Evolutionary conservation across 2,329 filamentous ascomycete species (phyloP).

Genomic region (Ascosphaera aggregata): DNA sequence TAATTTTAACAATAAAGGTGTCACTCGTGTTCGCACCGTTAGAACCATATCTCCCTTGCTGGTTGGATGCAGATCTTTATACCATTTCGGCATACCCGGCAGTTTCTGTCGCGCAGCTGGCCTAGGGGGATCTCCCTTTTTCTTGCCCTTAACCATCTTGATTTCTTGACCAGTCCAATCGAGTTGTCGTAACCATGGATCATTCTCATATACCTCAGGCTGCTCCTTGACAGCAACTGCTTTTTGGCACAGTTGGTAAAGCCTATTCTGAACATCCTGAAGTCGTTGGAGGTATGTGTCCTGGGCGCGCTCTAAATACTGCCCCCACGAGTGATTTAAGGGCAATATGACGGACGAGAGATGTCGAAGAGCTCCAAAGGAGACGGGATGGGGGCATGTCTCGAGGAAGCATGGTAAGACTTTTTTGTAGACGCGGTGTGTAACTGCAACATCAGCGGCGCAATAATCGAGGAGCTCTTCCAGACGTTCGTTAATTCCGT

Average conservation of each 20-base stretch:
- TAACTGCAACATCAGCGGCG: constrained; percentile 79
- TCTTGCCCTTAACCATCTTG: constrained; percentile 77
- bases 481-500: constrained; percentile 44
- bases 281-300: constrained; percentile 58
- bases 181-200: constrained; percentile 81
- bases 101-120: constrained; percentile 71
- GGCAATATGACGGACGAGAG: constrained; percentile 86
- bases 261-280: constrained; percentile 51
- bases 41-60: constrained; percentile 43
- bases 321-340: constrained; percentile 67
- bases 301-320: constrained; percentile 66
- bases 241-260: constrained; percentile 49
- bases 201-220: constrained; percentile 43
- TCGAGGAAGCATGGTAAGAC: constrained; percentile 78
- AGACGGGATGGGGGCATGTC: constrained; percentile 88
- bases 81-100: constrained; percentile 89
- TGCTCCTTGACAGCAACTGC: constrained; percentile 53
- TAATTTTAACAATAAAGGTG: constrained; percentile 61
- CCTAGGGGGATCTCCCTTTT: constrained; percentile 55
- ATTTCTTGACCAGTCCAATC: constrained; percentile 92
- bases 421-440: constrained; percentile 80
- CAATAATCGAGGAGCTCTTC: constrained; percentile 83
- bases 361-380: constrained; percentile 81
- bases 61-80: constrained; percentile 66
- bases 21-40: constrained; percentile 68